Evolutionary conservation across 768 basidiomycete genomes (phyloP), one percentile per base, ranked within the genome.

Genomic region (Cystofilobasidium bisporidii): DNA sequence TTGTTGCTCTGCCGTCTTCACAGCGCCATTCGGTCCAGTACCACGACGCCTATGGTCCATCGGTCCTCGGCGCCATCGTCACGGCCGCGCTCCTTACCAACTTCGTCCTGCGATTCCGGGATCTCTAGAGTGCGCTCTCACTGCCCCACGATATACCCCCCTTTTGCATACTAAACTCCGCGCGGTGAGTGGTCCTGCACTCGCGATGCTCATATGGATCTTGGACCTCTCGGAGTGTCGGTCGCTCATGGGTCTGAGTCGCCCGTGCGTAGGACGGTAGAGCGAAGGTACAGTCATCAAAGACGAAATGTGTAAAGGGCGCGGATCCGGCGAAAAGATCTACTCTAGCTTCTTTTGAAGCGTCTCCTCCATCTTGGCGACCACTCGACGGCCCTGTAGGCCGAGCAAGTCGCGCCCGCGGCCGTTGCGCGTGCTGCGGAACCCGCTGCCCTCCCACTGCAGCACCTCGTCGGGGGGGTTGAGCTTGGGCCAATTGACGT

Each of bases 401-500:
- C 40, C 40, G 40, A 41, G 36, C 30, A 60, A 18, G 33, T 65
- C 64, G 12, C 26, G 9, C 9, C 91, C 91, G 75, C 85, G 70
- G n/a, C 92, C 91, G 69, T 88, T 81, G 65, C 84, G 81, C 8
- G 79, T 84, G 10, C 88, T 87, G 45, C 87, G 85, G 80, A 83
- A 91, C 11, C 92, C 93, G 41, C 90, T 87, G 22, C 94, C 94
- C 60, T 83, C 81, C 76, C 96, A 99, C 74, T 88, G 85, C 63
- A 98, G 86, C 63, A 86, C 80, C 67, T 90, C 88, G n/a, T 50
- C 48, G 4, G 86, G 85, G 0, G 90, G 87, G 71, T 88, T 83
- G 64, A 99, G 82, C 18, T 86, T 83, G 12, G 96, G 96, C 90
- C 94, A 97, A 22, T 88, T 83, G 66, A 99, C 94, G 75, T 96